Conservation (phyloP, 176 grass and related monocot genomes). For the Phoenix roebelenii region DNA sequence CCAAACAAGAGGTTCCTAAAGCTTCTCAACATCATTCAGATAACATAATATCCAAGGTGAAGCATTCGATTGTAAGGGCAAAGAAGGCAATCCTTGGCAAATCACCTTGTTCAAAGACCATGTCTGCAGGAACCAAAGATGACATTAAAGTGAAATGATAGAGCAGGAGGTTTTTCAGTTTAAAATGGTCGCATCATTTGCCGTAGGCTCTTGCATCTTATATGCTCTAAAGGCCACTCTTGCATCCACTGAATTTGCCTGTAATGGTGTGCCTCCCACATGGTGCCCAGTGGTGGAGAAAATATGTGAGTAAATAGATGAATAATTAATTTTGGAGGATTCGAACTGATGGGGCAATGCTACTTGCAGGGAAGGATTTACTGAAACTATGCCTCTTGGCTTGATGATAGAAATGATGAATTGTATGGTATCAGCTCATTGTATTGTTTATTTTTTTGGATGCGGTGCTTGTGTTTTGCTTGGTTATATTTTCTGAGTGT, state of each 20-base stretch:
- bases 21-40: not conserved
- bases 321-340: no score
- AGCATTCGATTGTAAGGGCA: slow-evolving; percentile 9
- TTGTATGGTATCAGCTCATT: no score
- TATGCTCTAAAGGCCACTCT: no score
- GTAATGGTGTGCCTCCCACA: no score
- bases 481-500: not conserved
- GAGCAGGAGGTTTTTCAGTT: not conserved
- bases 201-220: no score
- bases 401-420: no score
- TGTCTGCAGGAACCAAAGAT: not conserved
- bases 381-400: no score
- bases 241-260: no score
- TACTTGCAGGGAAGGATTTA: no score
- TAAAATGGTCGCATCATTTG: not conserved
- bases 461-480: not conserved
- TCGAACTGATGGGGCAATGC: no score
- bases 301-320: no score
- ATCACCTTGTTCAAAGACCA: slow-evolving; percentile 11
- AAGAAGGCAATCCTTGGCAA: slow-evolving; percentile 9
- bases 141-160: not conserved
- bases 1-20: not conserved
- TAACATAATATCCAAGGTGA: slow-evolving; percentile 14
- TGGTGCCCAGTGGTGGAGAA: no score
- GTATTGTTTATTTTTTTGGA: not conserved